Conservation (phyloP, 805 yeast genomes). For the Saturnispora halmiae region DNA sequence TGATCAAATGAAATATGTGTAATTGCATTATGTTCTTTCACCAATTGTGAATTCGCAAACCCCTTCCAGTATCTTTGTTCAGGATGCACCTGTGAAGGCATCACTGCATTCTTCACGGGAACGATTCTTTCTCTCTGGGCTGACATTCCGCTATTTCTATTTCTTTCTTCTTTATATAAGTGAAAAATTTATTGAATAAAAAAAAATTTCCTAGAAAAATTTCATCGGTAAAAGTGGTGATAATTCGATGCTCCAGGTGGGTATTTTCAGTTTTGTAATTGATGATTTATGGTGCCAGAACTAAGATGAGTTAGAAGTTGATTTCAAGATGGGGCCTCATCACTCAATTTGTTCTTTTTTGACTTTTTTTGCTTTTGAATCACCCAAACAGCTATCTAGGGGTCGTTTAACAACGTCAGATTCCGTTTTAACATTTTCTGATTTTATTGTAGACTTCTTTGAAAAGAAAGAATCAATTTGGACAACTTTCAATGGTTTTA, state of each 20-base stretch:
- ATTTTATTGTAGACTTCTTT: neutral
- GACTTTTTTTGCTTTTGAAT: neutral
- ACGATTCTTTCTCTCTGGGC: constrained; percentile 57
- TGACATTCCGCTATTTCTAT: constrained; percentile 47
- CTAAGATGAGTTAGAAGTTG: no score
- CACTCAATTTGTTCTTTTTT: neutral
- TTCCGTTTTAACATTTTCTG: neutral
- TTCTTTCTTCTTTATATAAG: neutral
- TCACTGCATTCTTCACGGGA: constrained; percentile 59
- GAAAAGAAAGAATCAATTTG: neutral
- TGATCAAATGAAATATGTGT: constrained; percentile 86
- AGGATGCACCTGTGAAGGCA: constrained; percentile 80
- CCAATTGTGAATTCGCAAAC: constrained; percentile 72
- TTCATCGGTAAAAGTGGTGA: no score
- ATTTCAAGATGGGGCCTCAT: no score
- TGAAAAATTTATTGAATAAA: neutral
- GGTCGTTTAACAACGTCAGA: neutral
- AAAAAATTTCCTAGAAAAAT: no score
- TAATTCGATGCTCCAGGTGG: no score
- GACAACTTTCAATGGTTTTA: constrained; percentile 16
- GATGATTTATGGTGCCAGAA: no score
- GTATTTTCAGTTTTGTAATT: no score
- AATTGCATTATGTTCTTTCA: constrained; percentile 89
- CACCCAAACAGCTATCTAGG: neutral
- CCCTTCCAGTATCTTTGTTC: constrained; percentile 94